phyloP scores from a whole-genome alignment of 768 basidiomycete species.

The Leccinum subgranulosum region DNA sequence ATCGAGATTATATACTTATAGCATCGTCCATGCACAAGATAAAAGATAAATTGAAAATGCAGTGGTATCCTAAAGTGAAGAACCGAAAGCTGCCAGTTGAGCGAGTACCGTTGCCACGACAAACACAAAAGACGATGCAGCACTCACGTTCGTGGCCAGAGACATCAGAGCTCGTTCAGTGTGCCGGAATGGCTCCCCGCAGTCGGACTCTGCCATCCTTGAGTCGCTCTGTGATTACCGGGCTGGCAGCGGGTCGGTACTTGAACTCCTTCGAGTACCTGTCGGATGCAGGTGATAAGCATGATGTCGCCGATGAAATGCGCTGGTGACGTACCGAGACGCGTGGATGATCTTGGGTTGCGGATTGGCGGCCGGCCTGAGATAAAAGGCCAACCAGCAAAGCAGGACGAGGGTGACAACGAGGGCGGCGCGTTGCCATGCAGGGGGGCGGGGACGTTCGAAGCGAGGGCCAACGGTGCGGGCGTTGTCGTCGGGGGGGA shows the following conservation, averaged over 20 bases:
- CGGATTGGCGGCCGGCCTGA: conserved; percentile 22
- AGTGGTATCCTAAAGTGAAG: neutral
- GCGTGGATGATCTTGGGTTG: conserved; percentile 57
- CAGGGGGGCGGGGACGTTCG: conserved; percentile 37
- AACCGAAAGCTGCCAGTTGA: neutral
- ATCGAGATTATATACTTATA: neutral
- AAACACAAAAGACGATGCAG: neutral
- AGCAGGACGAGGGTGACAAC: conserved; percentile 39
- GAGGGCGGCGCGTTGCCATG: conserved; percentile 46
- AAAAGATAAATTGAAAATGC: neutral
- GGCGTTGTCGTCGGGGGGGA: conserved; percentile 13
- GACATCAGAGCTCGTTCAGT: neutral
- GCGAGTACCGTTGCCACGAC: neutral
- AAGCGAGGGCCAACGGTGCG: conserved; percentile 25
- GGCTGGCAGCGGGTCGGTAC: conserved; percentile 82
- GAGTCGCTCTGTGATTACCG: conserved; percentile 73
- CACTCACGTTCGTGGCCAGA: neutral
- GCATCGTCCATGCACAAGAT: neutral
- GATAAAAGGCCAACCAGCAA: conserved; percentile 42
- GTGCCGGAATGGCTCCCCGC: conserved; percentile 58
- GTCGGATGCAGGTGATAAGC: neutral
- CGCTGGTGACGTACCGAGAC: conserved; percentile 45
- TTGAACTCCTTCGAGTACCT: conserved; percentile 85
- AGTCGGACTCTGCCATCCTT: conserved; percentile 67
- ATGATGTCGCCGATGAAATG: neutral